Conservation (phyloP, 176 grass and related monocot species). For the Tillandsia fasciculata region DNA sequence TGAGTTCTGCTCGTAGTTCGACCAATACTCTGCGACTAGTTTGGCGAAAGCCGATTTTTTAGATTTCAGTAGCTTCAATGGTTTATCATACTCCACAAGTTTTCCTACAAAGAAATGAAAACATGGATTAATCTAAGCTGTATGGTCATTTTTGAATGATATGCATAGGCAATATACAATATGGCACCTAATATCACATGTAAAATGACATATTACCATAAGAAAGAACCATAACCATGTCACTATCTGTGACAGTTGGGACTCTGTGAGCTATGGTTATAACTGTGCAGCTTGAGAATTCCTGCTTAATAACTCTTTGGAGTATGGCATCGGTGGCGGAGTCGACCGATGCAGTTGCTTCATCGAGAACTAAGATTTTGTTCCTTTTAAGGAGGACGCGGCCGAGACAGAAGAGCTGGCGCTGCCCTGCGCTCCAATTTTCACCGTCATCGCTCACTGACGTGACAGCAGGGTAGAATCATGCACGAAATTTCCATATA, state of each 20-base stretch:
- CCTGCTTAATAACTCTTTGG: constrained; percentile 55
- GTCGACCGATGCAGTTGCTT: constrained; percentile 85
- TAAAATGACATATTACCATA: constrained; percentile 39
- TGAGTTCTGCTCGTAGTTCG: constrained; percentile 36
- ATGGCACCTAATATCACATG: no score
- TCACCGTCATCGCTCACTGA: constrained; percentile 75
- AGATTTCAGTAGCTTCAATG: constrained; percentile 57
- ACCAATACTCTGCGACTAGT: constrained; percentile 81
- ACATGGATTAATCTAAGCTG: not conserved
- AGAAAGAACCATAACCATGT: constrained; percentile 76
- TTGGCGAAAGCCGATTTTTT: constrained; percentile 62
- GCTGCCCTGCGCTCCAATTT: constrained; percentile 76
- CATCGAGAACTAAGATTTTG: constrained; percentile 70
- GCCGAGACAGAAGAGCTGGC: constrained; percentile 72
- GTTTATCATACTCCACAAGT: constrained; percentile 55
- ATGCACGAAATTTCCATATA: not conserved
- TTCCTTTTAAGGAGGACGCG: constrained; percentile 57
- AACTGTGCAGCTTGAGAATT: constrained; percentile 67
- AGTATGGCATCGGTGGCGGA: constrained; percentile 51
- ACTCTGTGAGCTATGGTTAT: constrained; percentile 79
- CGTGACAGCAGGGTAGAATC: not conserved
- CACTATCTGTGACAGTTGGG: constrained; percentile 73
- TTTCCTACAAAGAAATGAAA: constrained; percentile 42
- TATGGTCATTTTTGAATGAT: not conserved
- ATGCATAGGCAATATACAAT: not conserved